Evolutionary conservation across 208 protist genomes (phyloP).

Genomic region (Hexamita inflata): DNA sequence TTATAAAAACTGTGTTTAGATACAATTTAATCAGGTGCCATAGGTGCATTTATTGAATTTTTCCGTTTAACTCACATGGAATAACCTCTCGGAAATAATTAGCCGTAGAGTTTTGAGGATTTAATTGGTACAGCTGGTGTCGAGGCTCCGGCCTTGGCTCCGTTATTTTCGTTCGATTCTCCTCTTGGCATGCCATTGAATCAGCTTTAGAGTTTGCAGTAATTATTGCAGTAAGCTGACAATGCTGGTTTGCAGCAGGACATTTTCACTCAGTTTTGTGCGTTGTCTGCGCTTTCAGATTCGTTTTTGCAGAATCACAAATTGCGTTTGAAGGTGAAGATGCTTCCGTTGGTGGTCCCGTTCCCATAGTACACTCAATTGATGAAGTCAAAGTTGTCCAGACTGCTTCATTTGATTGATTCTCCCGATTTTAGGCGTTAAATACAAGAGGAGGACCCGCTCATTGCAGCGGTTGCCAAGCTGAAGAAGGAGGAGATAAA

Average conservation of each 20-base stretch:
- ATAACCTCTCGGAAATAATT: background rate
- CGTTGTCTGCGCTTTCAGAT: background rate
- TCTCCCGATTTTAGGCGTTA: background rate
- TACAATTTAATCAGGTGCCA: background rate
- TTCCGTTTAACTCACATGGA: background rate
- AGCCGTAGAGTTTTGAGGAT: background rate
- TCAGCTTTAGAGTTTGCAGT: background rate
- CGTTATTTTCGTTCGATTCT: background rate
- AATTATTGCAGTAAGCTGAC: background rate
- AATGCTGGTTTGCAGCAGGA: background rate
- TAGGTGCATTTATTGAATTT: background rate
- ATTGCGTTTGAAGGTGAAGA: background rate
- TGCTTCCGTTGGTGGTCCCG: background rate
- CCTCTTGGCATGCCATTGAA: background rate
- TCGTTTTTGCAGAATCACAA: background rate
- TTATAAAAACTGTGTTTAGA: background rate
- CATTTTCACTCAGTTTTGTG: background rate
- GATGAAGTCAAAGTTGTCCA: background rate
- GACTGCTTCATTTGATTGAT: background rate
- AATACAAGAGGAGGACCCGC: background rate
- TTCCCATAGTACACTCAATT: background rate
- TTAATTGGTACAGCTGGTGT: background rate
- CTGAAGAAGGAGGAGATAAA: background rate
- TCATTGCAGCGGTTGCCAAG: background rate
- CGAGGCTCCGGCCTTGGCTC: background rate